These are phyloP conservation scores for Microdochium bolleyi DNA, from an alignment of 2,329 filamentous ascomycete genomes.

Conservation along the genomic window DNA sequence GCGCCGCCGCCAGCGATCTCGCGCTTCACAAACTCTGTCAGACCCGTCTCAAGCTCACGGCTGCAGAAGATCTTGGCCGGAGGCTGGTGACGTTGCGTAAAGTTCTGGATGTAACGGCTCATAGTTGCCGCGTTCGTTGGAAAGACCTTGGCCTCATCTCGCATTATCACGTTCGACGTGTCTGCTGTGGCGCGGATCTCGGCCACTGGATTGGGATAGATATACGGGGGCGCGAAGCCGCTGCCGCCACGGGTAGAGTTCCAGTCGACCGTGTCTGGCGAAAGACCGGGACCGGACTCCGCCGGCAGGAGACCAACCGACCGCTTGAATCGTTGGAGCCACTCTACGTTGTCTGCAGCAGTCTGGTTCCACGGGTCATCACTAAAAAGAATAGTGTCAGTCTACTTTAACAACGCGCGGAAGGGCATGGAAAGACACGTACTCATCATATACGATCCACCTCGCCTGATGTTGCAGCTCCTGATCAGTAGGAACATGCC, in stretches of 20 bases:
- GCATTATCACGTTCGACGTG: slow-evolving; percentile 22
- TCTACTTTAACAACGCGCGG: background rate
- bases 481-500: slow-evolving; percentile 50
- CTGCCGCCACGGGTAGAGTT: slow-evolving; percentile 39
- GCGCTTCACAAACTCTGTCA: slow-evolving; percentile 37
- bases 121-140: slow-evolving; percentile 34
- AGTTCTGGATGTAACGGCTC: slow-evolving; percentile 37
- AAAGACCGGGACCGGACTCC: slow-evolving; percentile 42
- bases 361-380: slow-evolving; percentile 60
- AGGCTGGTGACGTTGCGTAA: slow-evolving; percentile 33
- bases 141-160: slow-evolving; percentile 29
- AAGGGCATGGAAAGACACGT: slow-evolving; percentile 14
- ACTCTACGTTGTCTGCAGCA: slow-evolving; percentile 55
- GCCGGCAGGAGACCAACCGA: slow-evolving; percentile 41
- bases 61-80: slow-evolving; percentile 49
- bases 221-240: slow-evolving; percentile 48
- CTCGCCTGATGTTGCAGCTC: slow-evolving; percentile 57
- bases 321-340: slow-evolving; percentile 55
- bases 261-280: slow-evolving; percentile 30
- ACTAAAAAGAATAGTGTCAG: slow-evolving; percentile 23
- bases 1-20: slow-evolving; percentile 26
- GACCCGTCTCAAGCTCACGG: slow-evolving; percentile 46
- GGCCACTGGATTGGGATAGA: slow-evolving; percentile 30
- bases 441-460: slow-evolving; percentile 57
- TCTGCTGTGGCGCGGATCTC: slow-evolving; percentile 24